Evolutionary conservation across 495 filamentous ascomycete genomes (phyloP).

Genomic region (Copromyces sp.): DNA sequence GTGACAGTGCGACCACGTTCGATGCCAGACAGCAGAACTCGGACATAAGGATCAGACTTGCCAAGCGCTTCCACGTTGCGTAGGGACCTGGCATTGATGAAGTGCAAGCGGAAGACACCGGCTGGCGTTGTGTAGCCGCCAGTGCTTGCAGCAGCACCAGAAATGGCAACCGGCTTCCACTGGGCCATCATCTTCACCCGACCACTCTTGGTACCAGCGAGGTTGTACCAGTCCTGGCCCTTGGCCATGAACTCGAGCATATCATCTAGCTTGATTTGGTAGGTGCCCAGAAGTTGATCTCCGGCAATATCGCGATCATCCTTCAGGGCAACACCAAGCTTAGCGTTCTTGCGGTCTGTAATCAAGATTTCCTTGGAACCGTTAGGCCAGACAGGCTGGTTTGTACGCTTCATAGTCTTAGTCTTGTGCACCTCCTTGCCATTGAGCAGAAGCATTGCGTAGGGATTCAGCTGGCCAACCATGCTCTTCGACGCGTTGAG

Average conservation of each 20-base stretch:
- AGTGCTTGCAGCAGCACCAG: conserved; percentile 59
- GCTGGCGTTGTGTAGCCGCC: conserved; percentile 89
- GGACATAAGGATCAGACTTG: conserved; percentile 91
- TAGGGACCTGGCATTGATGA: conserved; percentile 68
- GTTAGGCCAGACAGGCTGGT: conserved; percentile 89
- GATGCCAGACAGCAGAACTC: conserved; percentile 79
- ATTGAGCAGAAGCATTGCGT: conserved; percentile 78
- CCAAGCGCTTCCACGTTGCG: conserved; percentile 92
- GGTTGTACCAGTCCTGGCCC: conserved; percentile 92
- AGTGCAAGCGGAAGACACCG: conserved; percentile 89
- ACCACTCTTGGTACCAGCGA: conserved; percentile 71
- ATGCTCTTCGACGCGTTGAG: conserved; percentile 84
- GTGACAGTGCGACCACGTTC: conserved; percentile 88
- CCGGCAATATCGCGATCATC: conserved; percentile 77
- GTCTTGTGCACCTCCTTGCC: conserved; percentile 77
- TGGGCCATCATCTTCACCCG: conserved; percentile 79
- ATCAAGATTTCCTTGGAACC: conserved; percentile 86
- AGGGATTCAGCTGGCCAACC: conserved; percentile 81
- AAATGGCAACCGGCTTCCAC: conserved; percentile 89
- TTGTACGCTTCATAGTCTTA: conserved; percentile 87
- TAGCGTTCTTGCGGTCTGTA: conserved; percentile 81
- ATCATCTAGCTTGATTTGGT: conserved; percentile 89
- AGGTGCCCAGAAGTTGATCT: conserved; percentile 81
- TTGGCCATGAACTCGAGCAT: conserved; percentile 86
- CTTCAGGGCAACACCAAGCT: conserved; percentile 84